Evolutionary conservation across 495 filamentous ascomycete species (phyloP).

Genomic region (Neurospora terricola): DNA sequence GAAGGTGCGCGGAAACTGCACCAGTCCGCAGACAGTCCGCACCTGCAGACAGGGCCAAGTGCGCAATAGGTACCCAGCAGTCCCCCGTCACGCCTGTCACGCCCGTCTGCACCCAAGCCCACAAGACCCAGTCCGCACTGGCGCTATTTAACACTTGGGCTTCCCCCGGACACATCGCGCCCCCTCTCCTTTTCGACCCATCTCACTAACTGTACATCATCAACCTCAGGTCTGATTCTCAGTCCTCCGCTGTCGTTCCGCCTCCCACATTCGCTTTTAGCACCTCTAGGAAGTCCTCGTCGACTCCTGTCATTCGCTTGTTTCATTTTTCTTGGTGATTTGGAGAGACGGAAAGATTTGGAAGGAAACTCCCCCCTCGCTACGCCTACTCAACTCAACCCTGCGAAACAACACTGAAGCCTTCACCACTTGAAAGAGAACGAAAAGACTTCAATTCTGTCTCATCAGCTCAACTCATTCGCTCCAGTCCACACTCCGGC

Average conservation of each 20-base stretch:
- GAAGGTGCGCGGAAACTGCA: background rate
- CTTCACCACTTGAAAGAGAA: background rate
- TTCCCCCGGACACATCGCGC: slow-evolving; percentile 22
- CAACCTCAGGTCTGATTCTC: slow-evolving; percentile 12
- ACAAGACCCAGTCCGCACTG: background rate
- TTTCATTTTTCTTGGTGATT: slow-evolving; percentile 34
- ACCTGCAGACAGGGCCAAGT: background rate
- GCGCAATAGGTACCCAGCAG: background rate
- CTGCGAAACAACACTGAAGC: background rate
- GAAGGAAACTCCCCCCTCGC: slow-evolving; percentile 1
- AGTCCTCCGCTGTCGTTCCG: slow-evolving; percentile 29
- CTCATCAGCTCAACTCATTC: background rate
- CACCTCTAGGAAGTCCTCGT: slow-evolving; percentile 50
- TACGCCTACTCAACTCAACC: slow-evolving; percentile 8
- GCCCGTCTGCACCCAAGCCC: background rate
- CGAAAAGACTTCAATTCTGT: background rate
- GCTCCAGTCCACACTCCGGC: background rate
- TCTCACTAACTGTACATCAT: slow-evolving; percentile 25
- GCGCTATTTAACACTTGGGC: slow-evolving; percentile 26
- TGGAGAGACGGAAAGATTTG: slow-evolving; percentile 20
- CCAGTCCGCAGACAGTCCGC: background rate
- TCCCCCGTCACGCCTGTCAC: background rate
- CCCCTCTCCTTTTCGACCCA: slow-evolving; percentile 8
- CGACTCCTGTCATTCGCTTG: slow-evolving; percentile 56
- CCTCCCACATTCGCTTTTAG: slow-evolving; percentile 43